A percentile compares a stretch with the other conserved stretches of the same genome.
Evolutionary conservation across 495 filamentous ascomycete species (phyloP).

Genomic region (Trypethelium eluteriae): DNA sequence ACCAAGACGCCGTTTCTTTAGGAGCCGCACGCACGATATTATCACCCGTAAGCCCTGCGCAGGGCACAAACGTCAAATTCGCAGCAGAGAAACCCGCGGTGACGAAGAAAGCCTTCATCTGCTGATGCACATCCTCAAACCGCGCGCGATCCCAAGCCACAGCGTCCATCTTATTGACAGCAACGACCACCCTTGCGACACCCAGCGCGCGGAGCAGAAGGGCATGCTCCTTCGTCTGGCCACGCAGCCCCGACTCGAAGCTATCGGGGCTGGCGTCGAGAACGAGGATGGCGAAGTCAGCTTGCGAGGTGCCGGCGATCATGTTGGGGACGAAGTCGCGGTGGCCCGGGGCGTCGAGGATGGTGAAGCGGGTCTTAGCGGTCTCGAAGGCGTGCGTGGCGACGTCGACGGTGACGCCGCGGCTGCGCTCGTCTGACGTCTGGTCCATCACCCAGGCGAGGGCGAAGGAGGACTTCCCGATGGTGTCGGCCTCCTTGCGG

Average conservation of each 20-base stretch:
- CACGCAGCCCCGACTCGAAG: conserved; percentile 87
- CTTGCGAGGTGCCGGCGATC: conserved; percentile 93
- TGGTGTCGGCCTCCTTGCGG: conserved; percentile 75
- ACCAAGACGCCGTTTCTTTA: conserved; percentile 60
- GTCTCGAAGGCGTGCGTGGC: conserved; percentile 92
- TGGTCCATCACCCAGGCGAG: conserved; percentile 95
- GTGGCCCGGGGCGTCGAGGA: conserved; percentile 91
- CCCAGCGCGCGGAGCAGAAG: conserved; percentile 87
- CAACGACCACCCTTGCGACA: conserved; percentile 76
- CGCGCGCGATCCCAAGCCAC: conserved; percentile 71
- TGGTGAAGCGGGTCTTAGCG: conserved; percentile 76
- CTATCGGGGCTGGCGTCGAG: conserved; percentile 81
- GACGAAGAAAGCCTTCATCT: conserved; percentile 73
- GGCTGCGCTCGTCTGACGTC: conserved; percentile 71
- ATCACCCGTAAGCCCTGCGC: conserved; percentile 79
- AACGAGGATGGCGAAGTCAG: conserved; percentile 92
- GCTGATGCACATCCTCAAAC: conserved; percentile 77
- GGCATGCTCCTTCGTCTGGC: conserved; percentile 91
- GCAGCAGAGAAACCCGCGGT: conserved; percentile 70
- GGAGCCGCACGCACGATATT: conserved; percentile 54
- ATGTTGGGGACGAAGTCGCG: conserved; percentile 96
- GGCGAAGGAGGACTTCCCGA: conserved; percentile 91
- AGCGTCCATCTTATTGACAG: conserved; percentile 89
- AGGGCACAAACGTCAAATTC: conserved; percentile 78
- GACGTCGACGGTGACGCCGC: conserved; percentile 96